These are phyloP conservation scores for Fusarium pseudocircinatum DNA, from an alignment of 2,329 filamentous ascomycete genomes.

Conservation along the genomic window DNA sequence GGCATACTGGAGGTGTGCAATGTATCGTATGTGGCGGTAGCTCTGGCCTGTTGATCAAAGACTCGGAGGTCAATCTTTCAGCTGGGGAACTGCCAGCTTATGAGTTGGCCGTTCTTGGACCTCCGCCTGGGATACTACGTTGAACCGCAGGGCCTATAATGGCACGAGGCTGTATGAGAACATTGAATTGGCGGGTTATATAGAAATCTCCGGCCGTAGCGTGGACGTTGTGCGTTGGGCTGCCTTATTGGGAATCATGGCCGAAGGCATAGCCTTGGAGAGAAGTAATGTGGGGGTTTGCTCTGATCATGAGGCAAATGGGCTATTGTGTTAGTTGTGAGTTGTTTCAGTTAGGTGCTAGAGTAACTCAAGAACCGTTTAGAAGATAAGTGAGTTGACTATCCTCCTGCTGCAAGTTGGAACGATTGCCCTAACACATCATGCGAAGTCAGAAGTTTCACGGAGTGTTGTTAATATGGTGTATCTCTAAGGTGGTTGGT, in stretches of 20 bases:
- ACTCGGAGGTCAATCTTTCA: neutral
- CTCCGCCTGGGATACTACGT: slow-evolving; percentile 17
- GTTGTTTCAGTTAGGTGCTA: neutral
- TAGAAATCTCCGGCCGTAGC: slow-evolving; percentile 17
- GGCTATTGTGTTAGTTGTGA: neutral
- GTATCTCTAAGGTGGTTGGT: neutral
- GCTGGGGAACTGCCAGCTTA: slow-evolving; percentile 8
- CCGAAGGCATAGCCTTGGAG: slow-evolving; percentile 24
- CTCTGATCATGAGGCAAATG: slow-evolving; percentile 1
- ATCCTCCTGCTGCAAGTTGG: neutral
- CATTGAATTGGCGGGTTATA: slow-evolving; percentile 41
- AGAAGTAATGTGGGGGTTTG: slow-evolving; percentile 29
- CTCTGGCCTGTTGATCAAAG: neutral
- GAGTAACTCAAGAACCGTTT: neutral
- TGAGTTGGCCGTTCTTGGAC: slow-evolving; percentile 7
- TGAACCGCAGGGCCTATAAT: slow-evolving; percentile 18
- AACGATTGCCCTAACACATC: neutral
- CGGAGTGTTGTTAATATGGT: neutral
- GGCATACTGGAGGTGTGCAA: neutral
- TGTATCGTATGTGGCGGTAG: neutral
- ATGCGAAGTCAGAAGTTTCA: neutral
- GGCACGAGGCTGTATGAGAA: slow-evolving; percentile 23
- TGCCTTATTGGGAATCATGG: slow-evolving; percentile 37
- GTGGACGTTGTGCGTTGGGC: slow-evolving; percentile 11
- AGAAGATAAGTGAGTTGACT: neutral